phyloP scores from a whole-genome alignment of 2,329 filamentous ascomycete genomes.

The Drechslerella coelobrocha region DNA sequence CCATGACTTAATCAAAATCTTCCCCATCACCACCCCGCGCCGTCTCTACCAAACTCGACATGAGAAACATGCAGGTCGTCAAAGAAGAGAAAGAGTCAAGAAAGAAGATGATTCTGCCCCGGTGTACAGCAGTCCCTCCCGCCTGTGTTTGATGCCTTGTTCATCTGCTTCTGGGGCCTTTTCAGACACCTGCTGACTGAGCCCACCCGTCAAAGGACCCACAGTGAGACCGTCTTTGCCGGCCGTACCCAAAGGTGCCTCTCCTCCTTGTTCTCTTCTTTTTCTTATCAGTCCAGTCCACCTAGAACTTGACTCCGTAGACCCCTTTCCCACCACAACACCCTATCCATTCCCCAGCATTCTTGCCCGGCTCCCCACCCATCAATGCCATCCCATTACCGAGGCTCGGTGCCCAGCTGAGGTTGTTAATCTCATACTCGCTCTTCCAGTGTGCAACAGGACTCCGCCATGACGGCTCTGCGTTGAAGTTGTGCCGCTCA shows the following conservation, averaged over 20 bases:
- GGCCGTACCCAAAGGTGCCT: background rate
- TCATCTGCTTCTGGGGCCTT: too few species aligned
- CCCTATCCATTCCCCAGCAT: constrained; percentile 45
- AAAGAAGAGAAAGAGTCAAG: too few species aligned
- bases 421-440: constrained; percentile 84
- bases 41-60: too few species aligned
- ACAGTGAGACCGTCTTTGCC: background rate
- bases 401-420: constrained; percentile 79
- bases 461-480: constrained; percentile 59
- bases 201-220: background rate
- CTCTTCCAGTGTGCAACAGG: constrained; percentile 82
- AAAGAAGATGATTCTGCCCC: too few species aligned
- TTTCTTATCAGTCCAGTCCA: constrained; percentile 29
- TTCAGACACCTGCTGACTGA: background rate
- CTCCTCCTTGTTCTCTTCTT: background rate
- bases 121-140: too few species aligned
- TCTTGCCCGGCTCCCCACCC: constrained; percentile 46
- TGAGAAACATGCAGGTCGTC: too few species aligned
- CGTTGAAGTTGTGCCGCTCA: constrained; percentile 55
- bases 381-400: constrained; percentile 61
- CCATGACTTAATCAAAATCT: too few species aligned
- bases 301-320: constrained; percentile 49
- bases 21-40: too few species aligned
- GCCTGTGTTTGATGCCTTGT: too few species aligned
- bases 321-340: constrained; percentile 44